Evolutionary conservation across 495 filamentous ascomycete species (phyloP).

Genomic region (Aspergillus cristatus): DNA sequence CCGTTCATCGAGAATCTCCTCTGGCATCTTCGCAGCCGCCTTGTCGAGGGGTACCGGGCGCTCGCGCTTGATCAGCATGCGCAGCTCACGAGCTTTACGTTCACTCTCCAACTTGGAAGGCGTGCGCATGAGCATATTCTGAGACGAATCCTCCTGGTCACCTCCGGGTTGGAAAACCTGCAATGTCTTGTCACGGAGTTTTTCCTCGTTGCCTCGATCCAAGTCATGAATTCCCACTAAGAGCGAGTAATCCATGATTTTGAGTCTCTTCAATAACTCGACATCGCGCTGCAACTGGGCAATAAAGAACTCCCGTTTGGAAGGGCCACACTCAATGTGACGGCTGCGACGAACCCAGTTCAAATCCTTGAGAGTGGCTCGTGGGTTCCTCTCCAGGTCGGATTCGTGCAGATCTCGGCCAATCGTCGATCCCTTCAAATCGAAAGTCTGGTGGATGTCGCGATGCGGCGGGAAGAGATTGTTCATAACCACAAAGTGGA

Average conservation of each 20-base stretch:
- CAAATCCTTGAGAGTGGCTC: conserved; percentile 90
- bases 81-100: conserved; percentile 81
- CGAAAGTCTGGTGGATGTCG: conserved; percentile 95
- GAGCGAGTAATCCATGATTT: conserved; percentile 99
- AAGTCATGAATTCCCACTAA: conserved; percentile 91
- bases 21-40: conserved; percentile 77
- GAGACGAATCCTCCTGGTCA: conserved; percentile 42
- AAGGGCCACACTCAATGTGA: conserved; percentile 76
- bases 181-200: conserved; percentile 87
- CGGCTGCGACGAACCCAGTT: conserved; percentile 89
- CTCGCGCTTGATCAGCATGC: conserved; percentile 86
- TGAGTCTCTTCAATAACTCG: conserved; percentile 68
- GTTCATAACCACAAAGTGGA: conserved; percentile 99
- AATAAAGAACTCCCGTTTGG: conserved; percentile 78
- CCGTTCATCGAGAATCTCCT: conserved; percentile 63
- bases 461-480: conserved; percentile 96
- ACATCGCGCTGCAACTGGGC: conserved; percentile 86
- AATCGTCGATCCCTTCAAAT: conserved; percentile 94
- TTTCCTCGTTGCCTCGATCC: conserved; percentile 84
- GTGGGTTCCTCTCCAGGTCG: conserved; percentile 75
- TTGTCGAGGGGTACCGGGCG: conserved; percentile 85
- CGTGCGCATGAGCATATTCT: conserved; percentile 70
- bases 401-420: conserved; percentile 87
- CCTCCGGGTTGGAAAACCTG: conserved; percentile 93
- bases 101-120: conserved; percentile 91